phyloP scores from a whole-genome alignment of 2,329 filamentous ascomycete genomes.

The Fusarium austroafricanum region DNA sequence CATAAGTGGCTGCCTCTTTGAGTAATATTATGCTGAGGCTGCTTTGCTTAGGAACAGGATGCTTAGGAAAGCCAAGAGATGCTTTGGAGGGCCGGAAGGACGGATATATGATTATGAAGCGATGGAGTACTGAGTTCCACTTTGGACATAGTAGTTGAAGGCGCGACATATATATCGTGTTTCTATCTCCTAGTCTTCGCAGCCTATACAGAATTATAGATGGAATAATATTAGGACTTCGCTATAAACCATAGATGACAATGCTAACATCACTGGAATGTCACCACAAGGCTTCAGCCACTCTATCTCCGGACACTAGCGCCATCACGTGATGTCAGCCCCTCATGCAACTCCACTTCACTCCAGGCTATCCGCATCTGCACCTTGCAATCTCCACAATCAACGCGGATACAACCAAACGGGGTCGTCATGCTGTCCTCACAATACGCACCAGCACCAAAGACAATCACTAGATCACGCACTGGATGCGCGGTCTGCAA shows the following conservation, averaged over 20 bases:
- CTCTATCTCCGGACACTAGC: background rate
- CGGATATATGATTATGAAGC: background rate
- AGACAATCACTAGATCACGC: constrained; percentile 40
- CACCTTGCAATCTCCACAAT: constrained; percentile 32
- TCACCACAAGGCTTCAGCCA: background rate
- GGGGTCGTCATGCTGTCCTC: constrained; percentile 23
- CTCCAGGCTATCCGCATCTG: constrained; percentile 11
- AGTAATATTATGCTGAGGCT: background rate
- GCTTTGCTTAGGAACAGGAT: background rate
- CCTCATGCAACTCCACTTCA: constrained; percentile 11
- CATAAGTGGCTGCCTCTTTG: background rate
- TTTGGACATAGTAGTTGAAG: background rate
- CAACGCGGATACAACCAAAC: constrained; percentile 27
- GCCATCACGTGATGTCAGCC: constrained; percentile 9
- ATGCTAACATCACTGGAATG: background rate
- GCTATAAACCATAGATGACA: background rate
- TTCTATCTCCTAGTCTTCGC: no score
- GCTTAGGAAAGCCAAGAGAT: background rate
- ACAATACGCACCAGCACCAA: constrained; percentile 27
- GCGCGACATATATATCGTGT: background rate
- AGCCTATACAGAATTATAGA: background rate
- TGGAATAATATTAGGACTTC: background rate
- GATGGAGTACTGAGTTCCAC: background rate
- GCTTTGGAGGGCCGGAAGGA: background rate
- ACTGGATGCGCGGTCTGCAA: constrained; percentile 41